phyloP scores from a whole-genome alignment of 495 filamentous ascomycete species.

The Hypoxylon trugodes region DNA sequence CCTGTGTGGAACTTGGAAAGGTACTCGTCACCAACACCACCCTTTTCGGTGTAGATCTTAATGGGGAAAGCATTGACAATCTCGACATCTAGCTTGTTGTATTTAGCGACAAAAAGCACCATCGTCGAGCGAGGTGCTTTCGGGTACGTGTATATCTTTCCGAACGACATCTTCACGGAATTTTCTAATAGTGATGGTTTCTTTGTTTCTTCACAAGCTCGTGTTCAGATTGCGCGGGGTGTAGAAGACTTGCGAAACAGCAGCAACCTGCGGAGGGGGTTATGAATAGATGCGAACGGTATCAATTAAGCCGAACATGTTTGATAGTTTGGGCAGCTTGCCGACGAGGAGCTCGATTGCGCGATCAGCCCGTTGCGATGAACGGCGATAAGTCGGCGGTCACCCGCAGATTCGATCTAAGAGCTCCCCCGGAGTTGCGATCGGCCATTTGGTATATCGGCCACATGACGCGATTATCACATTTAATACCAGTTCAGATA shows the following conservation, averaged over 20 bases:
- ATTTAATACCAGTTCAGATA: no score
- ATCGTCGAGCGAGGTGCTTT: conserved; percentile 5
- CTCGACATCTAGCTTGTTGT: not conserved
- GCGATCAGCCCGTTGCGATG: not conserved
- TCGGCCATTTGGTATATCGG: not conserved
- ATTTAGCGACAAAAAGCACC: not conserved
- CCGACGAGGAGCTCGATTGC: not conserved
- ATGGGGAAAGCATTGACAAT: not conserved
- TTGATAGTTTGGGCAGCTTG: no score
- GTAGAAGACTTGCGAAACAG: no score
- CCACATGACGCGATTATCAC: not conserved
- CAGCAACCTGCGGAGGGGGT: not conserved
- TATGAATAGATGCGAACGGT: no score
- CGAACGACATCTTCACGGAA: not conserved
- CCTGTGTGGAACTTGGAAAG: conserved; percentile 1
- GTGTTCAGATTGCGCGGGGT: no score
- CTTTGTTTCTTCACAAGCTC: no score
- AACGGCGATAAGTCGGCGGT: not conserved
- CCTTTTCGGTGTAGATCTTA: not conserved
- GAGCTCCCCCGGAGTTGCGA: no score
- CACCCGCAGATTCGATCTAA: no score
- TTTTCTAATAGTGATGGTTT: not conserved
- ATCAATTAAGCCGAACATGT: no score
- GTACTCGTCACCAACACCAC: not conserved
- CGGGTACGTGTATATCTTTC: not conserved